Percentiles rank a stretch among this genome's conserved stretches.
These are phyloP conservation scores for Euphorbia schlechtendalii DNA, from an alignment of 441 rosid species.

Conservation along the genomic window DNA sequence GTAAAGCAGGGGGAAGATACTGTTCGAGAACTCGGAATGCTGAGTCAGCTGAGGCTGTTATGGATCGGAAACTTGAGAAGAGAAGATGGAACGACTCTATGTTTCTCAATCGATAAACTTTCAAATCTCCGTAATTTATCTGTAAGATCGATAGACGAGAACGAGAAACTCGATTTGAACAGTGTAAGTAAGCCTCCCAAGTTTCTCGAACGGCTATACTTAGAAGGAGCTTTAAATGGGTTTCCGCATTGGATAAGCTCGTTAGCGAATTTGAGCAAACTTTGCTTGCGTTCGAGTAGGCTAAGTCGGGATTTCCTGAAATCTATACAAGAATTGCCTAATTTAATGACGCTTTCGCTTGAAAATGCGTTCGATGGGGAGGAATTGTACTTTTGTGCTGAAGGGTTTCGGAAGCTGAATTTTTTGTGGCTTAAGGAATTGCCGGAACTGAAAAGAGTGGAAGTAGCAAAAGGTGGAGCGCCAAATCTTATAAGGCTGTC, in stretches of 20 bases:
- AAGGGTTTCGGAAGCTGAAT: constrained; percentile 15
- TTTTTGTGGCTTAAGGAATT: not conserved
- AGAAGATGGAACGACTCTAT: constrained; percentile 13
- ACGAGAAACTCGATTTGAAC: constrained; percentile 15
- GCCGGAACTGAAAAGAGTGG: constrained; percentile 4
- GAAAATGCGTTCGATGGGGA: constrained; percentile 8
- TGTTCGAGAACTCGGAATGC: constrained; percentile 10
- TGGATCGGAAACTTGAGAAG: constrained; percentile 15
- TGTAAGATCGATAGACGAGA: not conserved
- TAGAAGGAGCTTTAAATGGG: constrained; percentile 6
- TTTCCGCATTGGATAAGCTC: constrained; percentile 16
- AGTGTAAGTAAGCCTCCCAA: constrained; percentile 13
- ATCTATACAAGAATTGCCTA: constrained; percentile 14
- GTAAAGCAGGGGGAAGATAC: not conserved
- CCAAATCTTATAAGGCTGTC: constrained; percentile 12
- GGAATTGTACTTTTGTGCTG: constrained; percentile 4
- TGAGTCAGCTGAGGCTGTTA: constrained; percentile 12
- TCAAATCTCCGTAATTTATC: constrained; percentile 10
- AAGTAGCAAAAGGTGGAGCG: constrained; percentile 13
- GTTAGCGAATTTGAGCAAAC: constrained; percentile 11
- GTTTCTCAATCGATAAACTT: constrained; percentile 14
- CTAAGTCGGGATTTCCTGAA: constrained; percentile 12
- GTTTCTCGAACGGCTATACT: constrained; percentile 16
- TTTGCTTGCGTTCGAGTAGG: constrained; percentile 1
- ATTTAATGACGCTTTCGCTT: constrained; percentile 4